These are phyloP conservation scores for Vararia minispora DNA, from an alignment of 768 basidiomycete species.

Conservation along the genomic window DNA sequence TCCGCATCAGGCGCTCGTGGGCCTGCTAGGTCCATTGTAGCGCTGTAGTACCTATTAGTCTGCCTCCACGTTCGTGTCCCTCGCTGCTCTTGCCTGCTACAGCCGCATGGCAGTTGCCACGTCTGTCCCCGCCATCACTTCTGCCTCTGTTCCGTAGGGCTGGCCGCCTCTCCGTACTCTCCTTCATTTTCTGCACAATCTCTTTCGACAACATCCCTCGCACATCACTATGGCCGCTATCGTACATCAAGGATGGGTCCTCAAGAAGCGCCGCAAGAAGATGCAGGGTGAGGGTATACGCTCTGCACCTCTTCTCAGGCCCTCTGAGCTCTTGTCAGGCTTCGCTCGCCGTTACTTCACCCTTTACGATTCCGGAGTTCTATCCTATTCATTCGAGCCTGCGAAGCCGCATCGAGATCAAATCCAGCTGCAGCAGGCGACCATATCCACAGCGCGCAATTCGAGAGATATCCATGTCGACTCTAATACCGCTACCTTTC, in stretches of 20 bases:
- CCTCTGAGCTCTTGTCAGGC: slow-evolving; percentile 29
- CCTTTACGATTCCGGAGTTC: slow-evolving; percentile 52
- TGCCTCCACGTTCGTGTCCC: no score
- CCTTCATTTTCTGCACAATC: no score
- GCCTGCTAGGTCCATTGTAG: no score
- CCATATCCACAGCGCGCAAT: slow-evolving; percentile 65
- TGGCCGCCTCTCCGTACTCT: no score
- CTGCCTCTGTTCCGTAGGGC: no score
- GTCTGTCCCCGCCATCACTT: slow-evolving; percentile 7
- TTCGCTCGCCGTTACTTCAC: slow-evolving; percentile 80
- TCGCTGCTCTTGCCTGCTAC: no score
- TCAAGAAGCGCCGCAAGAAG: slow-evolving; percentile 81
- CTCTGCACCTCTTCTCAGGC: not conserved
- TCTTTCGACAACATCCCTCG: slow-evolving; percentile 2
- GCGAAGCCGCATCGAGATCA: slow-evolving; percentile 64
- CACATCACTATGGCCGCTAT: slow-evolving; percentile 22
- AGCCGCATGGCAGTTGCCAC: slow-evolving; percentile 9
- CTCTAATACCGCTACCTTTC: slow-evolving; percentile 65
- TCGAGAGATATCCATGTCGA: slow-evolving; percentile 78
- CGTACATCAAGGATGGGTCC: slow-evolving; percentile 63
- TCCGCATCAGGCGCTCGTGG: no score
- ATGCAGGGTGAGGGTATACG: slow-evolving; percentile 58
- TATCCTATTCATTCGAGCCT: slow-evolving; percentile 67
- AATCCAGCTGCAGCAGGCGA: slow-evolving; percentile 49
- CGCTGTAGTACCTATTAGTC: no score